Evolutionary conservation across 257 asterid species (phyloP).

Genomic region (Solanum pinnatisectum): DNA sequence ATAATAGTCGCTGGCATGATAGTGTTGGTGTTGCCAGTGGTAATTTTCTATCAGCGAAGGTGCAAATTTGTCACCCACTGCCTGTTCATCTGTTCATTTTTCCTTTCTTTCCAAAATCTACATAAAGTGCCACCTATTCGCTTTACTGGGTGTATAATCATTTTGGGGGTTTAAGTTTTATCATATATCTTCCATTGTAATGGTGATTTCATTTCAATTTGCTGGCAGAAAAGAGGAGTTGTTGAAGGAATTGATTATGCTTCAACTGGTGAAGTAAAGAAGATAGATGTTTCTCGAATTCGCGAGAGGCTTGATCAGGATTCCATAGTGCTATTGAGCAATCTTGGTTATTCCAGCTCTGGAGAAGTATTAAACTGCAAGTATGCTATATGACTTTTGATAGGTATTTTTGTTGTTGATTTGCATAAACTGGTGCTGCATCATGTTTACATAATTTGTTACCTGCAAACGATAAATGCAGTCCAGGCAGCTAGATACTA

Average conservation of each 20-base stretch:
- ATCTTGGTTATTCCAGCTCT: conserved; percentile 93
- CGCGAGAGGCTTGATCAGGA: conserved; percentile 77
- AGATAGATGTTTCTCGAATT: conserved; percentile 75
- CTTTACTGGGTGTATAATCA: background rate
- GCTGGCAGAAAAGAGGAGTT: conserved; percentile 82
- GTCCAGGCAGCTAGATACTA: background rate
- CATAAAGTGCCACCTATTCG: background rate
- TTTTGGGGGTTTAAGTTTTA: background rate
- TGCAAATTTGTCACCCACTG: conserved; percentile 8
- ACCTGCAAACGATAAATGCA: background rate
- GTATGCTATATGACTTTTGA: conserved; percentile 55
- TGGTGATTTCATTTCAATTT: background rate
- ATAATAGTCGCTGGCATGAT: conserved; percentile 64
- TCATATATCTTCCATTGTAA: background rate
- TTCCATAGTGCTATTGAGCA: conserved; percentile 61
- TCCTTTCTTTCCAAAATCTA: background rate
- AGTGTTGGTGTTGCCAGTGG: conserved; percentile 86
- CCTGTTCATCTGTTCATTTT: background rate
- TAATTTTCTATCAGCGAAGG: conserved; percentile 89
- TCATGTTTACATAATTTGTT: background rate
- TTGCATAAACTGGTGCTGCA: conserved; percentile 16
- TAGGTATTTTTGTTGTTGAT: conserved; percentile 51
- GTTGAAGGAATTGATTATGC: conserved; percentile 78
- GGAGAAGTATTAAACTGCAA: conserved; percentile 96
- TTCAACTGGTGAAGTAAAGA: conserved; percentile 94